These are phyloP conservation scores for Clitopilus passeckerianus DNA, from an alignment of 768 basidiomycete genomes.

Conservation along the genomic window DNA sequence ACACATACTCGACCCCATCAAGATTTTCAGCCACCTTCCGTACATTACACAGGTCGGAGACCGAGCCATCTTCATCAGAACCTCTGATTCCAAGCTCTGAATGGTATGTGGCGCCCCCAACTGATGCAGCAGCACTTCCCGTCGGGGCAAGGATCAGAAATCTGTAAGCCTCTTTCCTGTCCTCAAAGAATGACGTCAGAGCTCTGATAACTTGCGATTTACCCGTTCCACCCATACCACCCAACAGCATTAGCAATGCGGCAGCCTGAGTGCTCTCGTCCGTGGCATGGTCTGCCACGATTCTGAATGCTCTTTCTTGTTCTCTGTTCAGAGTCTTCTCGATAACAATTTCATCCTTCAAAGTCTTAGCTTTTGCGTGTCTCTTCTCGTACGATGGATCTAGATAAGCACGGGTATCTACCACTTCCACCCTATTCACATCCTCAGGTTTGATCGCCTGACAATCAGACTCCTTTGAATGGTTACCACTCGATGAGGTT, in stretches of 20 bases:
- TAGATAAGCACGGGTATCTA: neutral
- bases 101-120: slow-evolving; percentile 16
- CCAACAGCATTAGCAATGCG: slow-evolving; percentile 15
- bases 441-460: neutral
- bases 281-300: slow-evolving; percentile 15
- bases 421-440: neutral
- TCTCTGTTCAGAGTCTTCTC: slow-evolving; percentile 1
- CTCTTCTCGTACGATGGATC: neutral
- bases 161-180: neutral
- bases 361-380: neutral
- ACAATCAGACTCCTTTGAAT: too few species aligned
- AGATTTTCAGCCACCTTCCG: slow-evolving; percentile 6
- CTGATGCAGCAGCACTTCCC: slow-evolving; percentile 10
- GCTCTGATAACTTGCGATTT: slow-evolving; percentile 12
- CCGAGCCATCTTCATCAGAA: neutral
- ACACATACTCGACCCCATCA: slow-evolving; percentile 21
- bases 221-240: slow-evolving; percentile 15
- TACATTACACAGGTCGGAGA: neutral
- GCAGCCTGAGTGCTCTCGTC: too few species aligned
- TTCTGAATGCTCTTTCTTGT: slow-evolving; percentile 8
- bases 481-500: neutral
- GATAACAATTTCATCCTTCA: neutral
- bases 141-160: slow-evolving; percentile 14
- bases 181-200: slow-evolving; percentile 7
- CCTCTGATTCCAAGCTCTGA: slow-evolving; percentile 9